Percentiles rank a stretch among this genome's conserved stretches.
Evolutionary conservation across 169 alveolate genomes (phyloP).

Genomic region (Plasmodium gonderi): DNA sequence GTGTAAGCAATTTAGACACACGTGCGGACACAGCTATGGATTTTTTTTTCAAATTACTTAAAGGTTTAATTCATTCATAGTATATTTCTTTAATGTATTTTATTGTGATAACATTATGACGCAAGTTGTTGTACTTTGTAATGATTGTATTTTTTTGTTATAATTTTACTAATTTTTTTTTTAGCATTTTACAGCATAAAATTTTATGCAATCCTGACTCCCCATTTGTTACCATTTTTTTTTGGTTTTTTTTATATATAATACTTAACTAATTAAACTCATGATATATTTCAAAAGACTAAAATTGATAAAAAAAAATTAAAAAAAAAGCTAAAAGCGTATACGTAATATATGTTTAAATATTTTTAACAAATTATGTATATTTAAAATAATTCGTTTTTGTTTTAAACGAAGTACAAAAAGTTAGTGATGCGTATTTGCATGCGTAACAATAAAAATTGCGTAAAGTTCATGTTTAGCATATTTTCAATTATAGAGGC

Average conservation of each 20-base stretch:
- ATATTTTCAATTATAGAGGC: not conserved
- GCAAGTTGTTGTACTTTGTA: not conserved
- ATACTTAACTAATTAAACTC: not conserved
- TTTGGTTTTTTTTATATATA: not conserved
- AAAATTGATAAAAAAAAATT: not conserved
- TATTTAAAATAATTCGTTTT: not conserved
- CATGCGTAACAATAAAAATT: not conserved
- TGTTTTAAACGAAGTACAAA: not conserved
- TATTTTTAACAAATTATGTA: not conserved
- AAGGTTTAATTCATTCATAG: not conserved
- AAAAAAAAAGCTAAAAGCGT: not conserved
- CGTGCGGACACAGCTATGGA: not conserved
- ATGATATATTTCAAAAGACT: not conserved
- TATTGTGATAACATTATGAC: not conserved
- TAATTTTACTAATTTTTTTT: not conserved
- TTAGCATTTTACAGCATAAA: not conserved
- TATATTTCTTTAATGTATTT: not conserved
- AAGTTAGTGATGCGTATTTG: not conserved
- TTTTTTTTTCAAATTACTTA: not conserved
- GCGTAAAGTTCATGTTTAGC: not conserved
- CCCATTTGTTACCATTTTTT: not conserved
- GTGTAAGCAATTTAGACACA: not conserved
- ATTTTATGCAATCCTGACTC: not conserved
- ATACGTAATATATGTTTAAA: not conserved
- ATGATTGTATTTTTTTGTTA: not conserved